Base-by-base conservation (phyloP, 257 asterid genomes). In the Solanum piurae region DNA sequence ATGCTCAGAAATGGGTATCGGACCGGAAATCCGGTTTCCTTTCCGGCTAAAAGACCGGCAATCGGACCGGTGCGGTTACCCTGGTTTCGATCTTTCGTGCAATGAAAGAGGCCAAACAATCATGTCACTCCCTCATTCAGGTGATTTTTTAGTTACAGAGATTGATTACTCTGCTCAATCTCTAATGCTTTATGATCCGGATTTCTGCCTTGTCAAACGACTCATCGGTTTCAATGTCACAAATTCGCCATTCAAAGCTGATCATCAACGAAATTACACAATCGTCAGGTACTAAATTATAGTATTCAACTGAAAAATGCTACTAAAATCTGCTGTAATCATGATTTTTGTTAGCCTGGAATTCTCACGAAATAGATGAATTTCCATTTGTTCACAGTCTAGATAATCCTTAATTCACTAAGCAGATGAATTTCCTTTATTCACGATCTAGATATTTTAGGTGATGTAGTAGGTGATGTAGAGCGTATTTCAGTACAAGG, bases 31-130 rank as follows among this genome's bases (percentile, higher is more conserved):
- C 92, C 95, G 94, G 34, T 95, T 93, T 87, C 99, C 99, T 16
- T 96, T 96, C 95, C 86, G 96, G 80, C 36, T 94, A 10, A 75
- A 5, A 3, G 77, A 31, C 84, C 92, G 89, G 49, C 94, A 93
- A 2, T 89, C 92, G 8, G 52, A 60, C 31, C 88, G 91, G 3
- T 95, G 98, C 23, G 98, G 98, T 9, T 92, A 83, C 66, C 95
- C 92, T 2, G 98, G 98, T 11, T 96, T 96, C 80, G 94, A 93
- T 86, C 95, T 96, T 23, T 72, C 87, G 12, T 96, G 99, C 94
- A 91, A 93, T 92, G 36, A n/a, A 58, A 66, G 66, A 6, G 91
- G 89, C 80, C 93, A 89, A 86, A 91, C 99, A 11, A 90, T 93
- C 33, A 84, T 97, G 1, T 75, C 21, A 25, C 94, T 97, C 12